These are phyloP conservation scores for Penicillium capsulatum DNA, from an alignment of 2,329 filamentous ascomycete species.

Conservation along the genomic window DNA sequence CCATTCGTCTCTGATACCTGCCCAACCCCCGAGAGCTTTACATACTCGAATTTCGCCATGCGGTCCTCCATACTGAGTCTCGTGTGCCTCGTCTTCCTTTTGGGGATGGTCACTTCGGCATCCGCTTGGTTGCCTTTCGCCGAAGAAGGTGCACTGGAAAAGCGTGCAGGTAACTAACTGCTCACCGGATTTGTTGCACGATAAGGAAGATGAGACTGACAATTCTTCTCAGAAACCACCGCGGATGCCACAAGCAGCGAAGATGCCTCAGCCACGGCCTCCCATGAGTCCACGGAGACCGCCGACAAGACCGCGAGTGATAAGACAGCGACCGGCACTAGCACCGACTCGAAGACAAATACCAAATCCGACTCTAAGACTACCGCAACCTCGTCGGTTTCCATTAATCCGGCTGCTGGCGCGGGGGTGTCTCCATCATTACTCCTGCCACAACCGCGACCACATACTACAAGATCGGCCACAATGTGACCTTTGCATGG, in stretches of 20 bases:
- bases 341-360: slow-evolving; percentile 17
- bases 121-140: slow-evolving; percentile 23
- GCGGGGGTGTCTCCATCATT: slow-evolving; percentile 61
- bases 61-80: slow-evolving; percentile 31
- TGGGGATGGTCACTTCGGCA: slow-evolving; percentile 31
- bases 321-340: slow-evolving; percentile 12
- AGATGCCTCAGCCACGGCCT: slow-evolving; percentile 18
- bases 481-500: slow-evolving; percentile 62
- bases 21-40: slow-evolving; percentile 4
- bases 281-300: slow-evolving; percentile 16
- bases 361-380: slow-evolving; percentile 24
- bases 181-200: too few relatives aligned
- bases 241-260: slow-evolving; percentile 12
- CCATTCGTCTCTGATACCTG: background rate
- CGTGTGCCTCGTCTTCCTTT: slow-evolving; percentile 32
- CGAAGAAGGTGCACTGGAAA: slow-evolving; percentile 17
- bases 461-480: slow-evolving; percentile 62
- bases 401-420: slow-evolving; percentile 52
- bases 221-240: slow-evolving; percentile 9
- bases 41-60: slow-evolving; percentile 26
- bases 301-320: slow-evolving; percentile 10
- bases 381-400: slow-evolving; percentile 34
- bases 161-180: slow-evolving; percentile 31
- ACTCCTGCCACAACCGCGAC: slow-evolving; percentile 51
- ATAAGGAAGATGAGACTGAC: slow-evolving; percentile 6